These are phyloP conservation scores for Cladophialophora chaetospira DNA, from an alignment of 2,329 filamentous ascomycete genomes.

Conservation along the genomic window DNA sequence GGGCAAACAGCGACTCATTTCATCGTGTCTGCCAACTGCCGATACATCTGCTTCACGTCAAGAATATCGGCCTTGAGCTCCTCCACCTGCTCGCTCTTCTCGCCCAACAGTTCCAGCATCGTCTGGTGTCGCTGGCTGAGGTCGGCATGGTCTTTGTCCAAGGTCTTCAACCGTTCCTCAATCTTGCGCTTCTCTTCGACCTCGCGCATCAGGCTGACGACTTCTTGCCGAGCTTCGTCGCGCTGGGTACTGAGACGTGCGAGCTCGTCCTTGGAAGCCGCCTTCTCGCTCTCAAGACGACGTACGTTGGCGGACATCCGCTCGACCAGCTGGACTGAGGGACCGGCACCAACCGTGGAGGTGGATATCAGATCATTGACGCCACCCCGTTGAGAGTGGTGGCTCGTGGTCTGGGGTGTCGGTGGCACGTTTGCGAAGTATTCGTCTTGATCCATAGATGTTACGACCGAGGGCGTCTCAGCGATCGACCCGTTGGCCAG, in stretches of 20 bases:
- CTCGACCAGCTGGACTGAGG: constrained; percentile 92
- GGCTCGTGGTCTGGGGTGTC: constrained; percentile 43
- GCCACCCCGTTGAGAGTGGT: constrained; percentile 53
- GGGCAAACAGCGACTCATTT: constrained; percentile 9
- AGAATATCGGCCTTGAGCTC: constrained; percentile 85
- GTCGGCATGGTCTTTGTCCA: constrained; percentile 69
- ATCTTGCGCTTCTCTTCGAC: constrained; percentile 68
- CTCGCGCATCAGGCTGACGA: constrained; percentile 88
- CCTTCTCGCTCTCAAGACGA: constrained; percentile 87
- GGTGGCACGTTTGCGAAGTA: constrained; percentile 41
- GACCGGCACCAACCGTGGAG: constrained; percentile 85
- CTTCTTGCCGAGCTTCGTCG: constrained; percentile 87
- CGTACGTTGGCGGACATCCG: constrained; percentile 93
- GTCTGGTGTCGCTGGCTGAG: constrained; percentile 82
- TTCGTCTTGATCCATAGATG: constrained; percentile 53
- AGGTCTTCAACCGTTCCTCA: constrained; percentile 60
- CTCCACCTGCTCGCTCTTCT: constrained; percentile 94
- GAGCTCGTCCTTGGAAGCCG: constrained; percentile 84
- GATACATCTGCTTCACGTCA: constrained; percentile 95
- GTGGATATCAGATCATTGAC: constrained; percentile 84
- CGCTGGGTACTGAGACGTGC: constrained; percentile 77
- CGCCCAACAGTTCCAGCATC: constrained; percentile 89
- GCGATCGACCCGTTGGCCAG: constrained; percentile 43
- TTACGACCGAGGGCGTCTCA: constrained; percentile 49
- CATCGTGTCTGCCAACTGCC: constrained; percentile 84